Conservation (phyloP, 164 flowering plant species). For the Annona cherimola region DNA sequence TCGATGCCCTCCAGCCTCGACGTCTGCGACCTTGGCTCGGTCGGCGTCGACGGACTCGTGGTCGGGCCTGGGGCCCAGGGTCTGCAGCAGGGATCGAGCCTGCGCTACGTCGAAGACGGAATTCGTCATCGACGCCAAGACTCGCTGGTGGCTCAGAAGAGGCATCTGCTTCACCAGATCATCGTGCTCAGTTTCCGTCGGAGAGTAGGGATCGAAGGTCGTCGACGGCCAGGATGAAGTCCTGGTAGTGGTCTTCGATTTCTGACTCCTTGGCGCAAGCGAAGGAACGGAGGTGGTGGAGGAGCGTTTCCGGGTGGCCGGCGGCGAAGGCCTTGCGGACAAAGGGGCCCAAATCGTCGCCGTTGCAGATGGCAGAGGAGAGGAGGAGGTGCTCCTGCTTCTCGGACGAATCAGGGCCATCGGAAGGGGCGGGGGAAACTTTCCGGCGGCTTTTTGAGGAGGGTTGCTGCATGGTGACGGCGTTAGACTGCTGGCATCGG, state of each 20-base stretch:
- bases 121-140: conserved; percentile 60
- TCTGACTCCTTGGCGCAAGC: conserved; percentile 75
- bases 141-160: conserved; percentile 28
- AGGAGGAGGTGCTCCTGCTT: conserved; percentile 70
- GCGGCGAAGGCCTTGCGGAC: conserved; percentile 78
- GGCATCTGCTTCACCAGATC: conserved; percentile 34
- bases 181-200: conserved; percentile 25
- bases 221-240: conserved; percentile 93
- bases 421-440: conserved; percentile 36
- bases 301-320: conserved; percentile 77
- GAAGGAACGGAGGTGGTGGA: conserved; percentile 73
- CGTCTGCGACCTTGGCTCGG: conserved; percentile 29
- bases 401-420: conserved; percentile 59
- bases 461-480: conserved; percentile 8
- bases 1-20: conserved; percentile 41
- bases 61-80: conserved; percentile 63
- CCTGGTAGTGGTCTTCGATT: conserved; percentile 94
- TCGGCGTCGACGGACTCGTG: conserved; percentile 59
- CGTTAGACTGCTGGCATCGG: conserved; percentile 4
- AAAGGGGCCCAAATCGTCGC: conserved; percentile 82
- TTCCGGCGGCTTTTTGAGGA: conserved; percentile 53
- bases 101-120: conserved; percentile 53
- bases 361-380: conserved; percentile 85
- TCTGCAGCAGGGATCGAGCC: conserved; percentile 43
- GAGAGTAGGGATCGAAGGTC: conserved; percentile 90